Conservation (phyloP, 495 filamentous ascomycete species). For the Echria macrotheca region DNA sequence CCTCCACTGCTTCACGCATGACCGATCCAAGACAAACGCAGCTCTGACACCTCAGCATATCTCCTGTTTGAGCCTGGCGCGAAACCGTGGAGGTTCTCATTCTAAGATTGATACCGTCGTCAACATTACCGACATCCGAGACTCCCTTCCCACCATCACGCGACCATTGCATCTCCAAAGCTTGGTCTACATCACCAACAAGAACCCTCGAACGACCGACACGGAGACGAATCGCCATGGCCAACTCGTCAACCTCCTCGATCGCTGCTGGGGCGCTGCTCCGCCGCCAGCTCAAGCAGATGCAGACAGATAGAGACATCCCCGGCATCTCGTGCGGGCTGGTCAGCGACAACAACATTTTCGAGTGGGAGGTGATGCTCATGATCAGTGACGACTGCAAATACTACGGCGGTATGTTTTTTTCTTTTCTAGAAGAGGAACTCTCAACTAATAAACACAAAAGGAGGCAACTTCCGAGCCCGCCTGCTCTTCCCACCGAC, state of each 20-base stretch:
- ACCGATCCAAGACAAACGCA: background rate
- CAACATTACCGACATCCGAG: no score
- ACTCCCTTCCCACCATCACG: no score
- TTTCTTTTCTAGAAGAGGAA: background rate
- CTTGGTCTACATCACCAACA: no score
- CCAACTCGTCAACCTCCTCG: conserved; percentile 26
- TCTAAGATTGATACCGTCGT: no score
- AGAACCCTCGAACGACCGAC: no score
- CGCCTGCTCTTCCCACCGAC: conserved; percentile 70
- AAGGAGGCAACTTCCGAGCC: conserved; percentile 89
- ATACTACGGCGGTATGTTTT: conserved; percentile 72
- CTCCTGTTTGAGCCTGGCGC: no score
- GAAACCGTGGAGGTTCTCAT: no score
- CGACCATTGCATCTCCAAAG: no score
- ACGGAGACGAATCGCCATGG: no score
- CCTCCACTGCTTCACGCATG: no score
- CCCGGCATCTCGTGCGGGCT: conserved; percentile 91
- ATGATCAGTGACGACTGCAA: conserved; percentile 98
- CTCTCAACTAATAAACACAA: no score
- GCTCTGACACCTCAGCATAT: no score
- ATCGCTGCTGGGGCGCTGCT: conserved; percentile 66
- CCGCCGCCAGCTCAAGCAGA: conserved; percentile 80
- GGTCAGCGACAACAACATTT: conserved; percentile 80
- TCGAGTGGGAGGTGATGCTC: conserved; percentile 98
- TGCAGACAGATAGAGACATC: conserved; percentile 86